Base-by-base conservation (phyloP, 139 green algal species). In the Zygnema cylindricum region DNA sequence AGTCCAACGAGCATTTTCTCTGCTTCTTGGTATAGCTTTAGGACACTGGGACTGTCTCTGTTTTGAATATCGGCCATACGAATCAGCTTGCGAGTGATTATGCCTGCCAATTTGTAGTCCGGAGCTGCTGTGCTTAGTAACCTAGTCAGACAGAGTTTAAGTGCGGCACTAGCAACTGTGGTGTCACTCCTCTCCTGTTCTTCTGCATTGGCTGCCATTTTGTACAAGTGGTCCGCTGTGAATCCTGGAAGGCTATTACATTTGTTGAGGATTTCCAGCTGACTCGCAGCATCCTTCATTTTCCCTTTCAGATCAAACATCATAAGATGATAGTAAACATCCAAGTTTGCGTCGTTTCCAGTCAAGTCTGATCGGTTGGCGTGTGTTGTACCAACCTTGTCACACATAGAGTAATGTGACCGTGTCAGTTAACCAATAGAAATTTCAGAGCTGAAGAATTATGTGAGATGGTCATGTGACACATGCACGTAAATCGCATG, bases 221-320 rank as follows among this genome's bases (percentile, higher is more conserved):
- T 43, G 82, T 81, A 40, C 25, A 87, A 87, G 42, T 82, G n/a
- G 63, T 87, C 82, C 23, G 82, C 82, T 33, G 76, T 87, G 55
- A 87, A 69, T n/a, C 55, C 55, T 38, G 82, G 82, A n/a, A 87
- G 43, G 55, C 43, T 82, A 2, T 82, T 87, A 33, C 55, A 87
- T 33, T 82, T 71, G 22, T 87, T 35, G n/a, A 87, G 55, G 1
- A 87, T 69, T 35, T 81, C 82, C 54, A 82, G 40, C 2, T 87
- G 82, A 33, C 21, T 41, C 35, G n/a, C 41, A 1, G 39, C n/a
- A 39, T 87, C 82, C 25, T 87, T 87, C 55, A 73, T 41, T 71
- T 55, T 41, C 2, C 82, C 82, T 43, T 87, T 81, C 40, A 87
- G 25, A 83, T 87, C 82, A 43, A 87, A 87, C 82, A 87, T 83